phyloP scores from a whole-genome alignment of 441 rosid genomes.

The Erodium moschatum region DNA sequence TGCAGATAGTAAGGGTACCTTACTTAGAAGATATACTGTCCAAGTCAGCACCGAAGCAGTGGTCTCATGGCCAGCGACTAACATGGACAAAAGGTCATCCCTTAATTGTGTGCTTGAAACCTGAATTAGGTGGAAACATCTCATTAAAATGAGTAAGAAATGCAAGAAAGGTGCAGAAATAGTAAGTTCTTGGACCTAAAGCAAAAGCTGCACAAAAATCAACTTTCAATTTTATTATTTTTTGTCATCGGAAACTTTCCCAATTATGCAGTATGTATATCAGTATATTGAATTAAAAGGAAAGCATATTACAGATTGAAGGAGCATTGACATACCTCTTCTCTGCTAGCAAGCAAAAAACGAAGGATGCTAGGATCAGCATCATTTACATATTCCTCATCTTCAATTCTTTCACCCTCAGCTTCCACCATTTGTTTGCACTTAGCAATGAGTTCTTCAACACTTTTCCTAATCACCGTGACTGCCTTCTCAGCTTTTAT shows the following conservation, averaged over 20 bases:
- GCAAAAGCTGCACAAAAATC: neutral
- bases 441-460: conserved; percentile 68
- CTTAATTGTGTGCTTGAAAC: conserved; percentile 73
- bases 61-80: conserved; percentile 94
- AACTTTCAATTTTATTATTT: neutral
- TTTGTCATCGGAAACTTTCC: neutral
- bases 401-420: conserved; percentile 75
- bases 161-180: neutral
- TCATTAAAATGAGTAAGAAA: too few species aligned
- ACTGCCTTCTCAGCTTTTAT: conserved; percentile 85
- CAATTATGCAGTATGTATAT: neutral
- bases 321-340: conserved; percentile 48
- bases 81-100: conserved; percentile 85
- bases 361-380: conserved; percentile 84
- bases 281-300: neutral
- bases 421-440: conserved; percentile 83
- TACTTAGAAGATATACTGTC: conserved; percentile 85
- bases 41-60: conserved; percentile 91
- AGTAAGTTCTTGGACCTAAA: neutral
- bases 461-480: conserved; percentile 51
- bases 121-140: conserved; percentile 25
- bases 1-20: conserved; percentile 38
- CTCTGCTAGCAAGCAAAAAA: conserved; percentile 87
- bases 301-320: conserved; percentile 9
- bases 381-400: conserved; percentile 88